Evolutionary conservation across 2,329 filamentous ascomycete species (phyloP), one percentile per base, ranked within the genome.

Genomic region (Aspergillus sp.): DNA sequence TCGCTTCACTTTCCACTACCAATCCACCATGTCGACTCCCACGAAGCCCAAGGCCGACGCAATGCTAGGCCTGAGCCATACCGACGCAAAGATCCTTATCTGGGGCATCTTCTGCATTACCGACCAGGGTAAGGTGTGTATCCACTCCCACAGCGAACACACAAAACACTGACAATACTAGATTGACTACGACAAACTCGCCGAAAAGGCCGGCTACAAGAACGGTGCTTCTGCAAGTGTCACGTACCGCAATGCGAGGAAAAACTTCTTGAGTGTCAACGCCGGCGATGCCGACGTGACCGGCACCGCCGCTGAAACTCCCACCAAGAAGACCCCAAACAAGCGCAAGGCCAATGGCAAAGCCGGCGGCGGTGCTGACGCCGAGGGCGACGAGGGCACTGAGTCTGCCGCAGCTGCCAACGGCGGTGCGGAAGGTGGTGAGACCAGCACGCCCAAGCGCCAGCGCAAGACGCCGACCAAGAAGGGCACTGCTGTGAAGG

Each of bases 161-260:
- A 6, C 15, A 19, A 15, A 28, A 13, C 22, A 19, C 4, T 15
- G 19, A 15, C 6, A 16, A 15, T 8, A 25, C 24, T 8, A n/a
- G 15, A 31, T 17, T 15, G 61, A 68, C 44, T 58, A 52, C 36
- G 45, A 52, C 1, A 59, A 52, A 15, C 41, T 67, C 7, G 60
- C 63, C 14, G 34, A 41, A 8, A 47, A 43, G 17, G 51, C 49
- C 8, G 53, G 54, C 13, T 57, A 61, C 38, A 61, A 60, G 36
- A 63, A 57, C 32, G 41, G 39, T 2, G 35, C 35, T 5, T 55
- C 58, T 2, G 63, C 62, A 3, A 46, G 41, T 10, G 49, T 54
- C n/a, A 39, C 52, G 11, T 66, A 57, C 39, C 41, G 45, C 22
- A 49, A 47, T 8, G 49, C 59, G 8, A 63, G 53, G 34, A 58